A percentile compares a stretch with the other conserved stretches of the same genome.
Evolutionary conservation across 495 filamentous ascomycete species (phyloP).

Genomic region (Chlorociboria aeruginascens): DNA sequence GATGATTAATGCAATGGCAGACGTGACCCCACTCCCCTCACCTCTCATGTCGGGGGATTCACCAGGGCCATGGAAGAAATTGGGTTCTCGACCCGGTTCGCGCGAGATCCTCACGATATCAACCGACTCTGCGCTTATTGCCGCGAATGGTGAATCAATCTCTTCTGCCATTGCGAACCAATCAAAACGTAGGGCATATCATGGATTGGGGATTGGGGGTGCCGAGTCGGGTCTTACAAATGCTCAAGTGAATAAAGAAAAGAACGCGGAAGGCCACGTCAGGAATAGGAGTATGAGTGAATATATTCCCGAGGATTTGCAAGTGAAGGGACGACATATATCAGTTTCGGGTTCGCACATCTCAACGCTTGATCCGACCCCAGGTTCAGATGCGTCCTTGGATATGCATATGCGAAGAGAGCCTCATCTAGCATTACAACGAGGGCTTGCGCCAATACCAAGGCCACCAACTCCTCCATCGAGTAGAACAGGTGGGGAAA

Average conservation of each 20-base stretch:
- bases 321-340: constrained; percentile 54
- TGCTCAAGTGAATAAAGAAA: constrained; percentile 25
- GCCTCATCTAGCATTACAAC: constrained; percentile 62
- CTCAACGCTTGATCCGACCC: constrained; percentile 29
- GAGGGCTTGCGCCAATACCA: constrained; percentile 50
- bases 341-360: constrained; percentile 51
- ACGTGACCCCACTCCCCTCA: constrained; percentile 88
- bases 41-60: constrained; percentile 63
- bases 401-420: constrained; percentile 59
- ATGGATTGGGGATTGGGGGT: constrained; percentile 20
- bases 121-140: constrained; percentile 30
- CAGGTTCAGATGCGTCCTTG: constrained; percentile 28
- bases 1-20: constrained; percentile 67
- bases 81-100: constrained; percentile 27
- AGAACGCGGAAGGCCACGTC: constrained; percentile 28
- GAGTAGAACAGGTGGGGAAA: constrained; percentile 34
- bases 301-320: constrained; percentile 60
- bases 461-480: constrained; percentile 68
- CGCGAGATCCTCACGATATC: constrained; percentile 30
- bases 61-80: constrained; percentile 57
- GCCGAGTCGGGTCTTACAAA: constrained; percentile 13
- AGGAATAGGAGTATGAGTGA: constrained; percentile 81
- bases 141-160: constrained; percentile 39
- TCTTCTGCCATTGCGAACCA: constrained; percentile 33
- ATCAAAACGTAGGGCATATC: constrained; percentile 39